phyloP scores from a whole-genome alignment of 257 asterid genomes.

The Forsythia suspensa region DNA sequence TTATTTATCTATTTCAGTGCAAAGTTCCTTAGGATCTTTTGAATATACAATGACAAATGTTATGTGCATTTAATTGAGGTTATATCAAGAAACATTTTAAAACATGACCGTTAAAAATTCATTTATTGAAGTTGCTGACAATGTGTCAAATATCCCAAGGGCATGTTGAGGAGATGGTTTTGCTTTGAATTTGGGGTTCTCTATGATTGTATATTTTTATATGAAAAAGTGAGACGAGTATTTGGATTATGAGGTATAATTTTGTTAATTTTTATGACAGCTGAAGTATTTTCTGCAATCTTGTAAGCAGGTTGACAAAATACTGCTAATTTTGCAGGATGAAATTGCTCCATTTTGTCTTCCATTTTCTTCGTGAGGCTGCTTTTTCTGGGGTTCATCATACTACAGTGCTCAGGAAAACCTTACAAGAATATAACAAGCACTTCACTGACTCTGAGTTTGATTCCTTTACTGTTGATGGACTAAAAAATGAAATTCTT shows the following conservation, averaged over 20 bases:
- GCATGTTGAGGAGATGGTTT: neutral
- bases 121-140: slow-evolving; percentile 8
- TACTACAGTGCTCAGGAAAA: slow-evolving; percentile 60
- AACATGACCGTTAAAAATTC: neutral
- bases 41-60: neutral
- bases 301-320: slow-evolving; percentile 20
- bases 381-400: slow-evolving; percentile 83
- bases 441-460: slow-evolving; percentile 80
- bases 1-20: slow-evolving; percentile 7
- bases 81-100: neutral
- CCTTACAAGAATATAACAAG: slow-evolving; percentile 75
- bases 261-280: slow-evolving; percentile 9
- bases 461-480: slow-evolving; percentile 65
- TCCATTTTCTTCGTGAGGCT: slow-evolving; percentile 75
- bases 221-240: neutral
- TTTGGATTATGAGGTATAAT: neutral
- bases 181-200: neutral
- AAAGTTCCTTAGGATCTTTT: neutral
- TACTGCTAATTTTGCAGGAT: slow-evolving; percentile 63
- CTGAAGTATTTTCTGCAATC: neutral
- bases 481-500: slow-evolving; percentile 81
- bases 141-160: neutral
- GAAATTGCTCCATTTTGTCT: slow-evolving; percentile 75
- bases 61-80: neutral
- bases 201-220: slow-evolving; percentile 2